Conservation (phyloP, 768 basidiomycete genomes). For the Boletus vermiculosoides region DNA sequence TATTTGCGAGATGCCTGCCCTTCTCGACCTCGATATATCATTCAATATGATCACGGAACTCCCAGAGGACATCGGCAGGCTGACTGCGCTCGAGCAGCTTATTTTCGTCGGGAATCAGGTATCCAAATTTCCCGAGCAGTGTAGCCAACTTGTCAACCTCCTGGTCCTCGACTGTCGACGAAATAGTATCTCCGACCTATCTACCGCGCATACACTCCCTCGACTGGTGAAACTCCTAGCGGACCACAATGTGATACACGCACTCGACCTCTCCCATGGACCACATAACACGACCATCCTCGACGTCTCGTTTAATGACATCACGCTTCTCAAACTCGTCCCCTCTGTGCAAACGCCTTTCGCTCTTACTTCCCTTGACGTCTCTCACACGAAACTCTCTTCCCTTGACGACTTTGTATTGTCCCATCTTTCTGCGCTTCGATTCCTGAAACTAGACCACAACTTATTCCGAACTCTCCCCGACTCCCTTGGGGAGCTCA, state of each 20-base stretch:
- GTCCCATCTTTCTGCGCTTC: slow-evolving; percentile 68
- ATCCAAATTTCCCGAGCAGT: slow-evolving; percentile 64
- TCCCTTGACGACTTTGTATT: slow-evolving; percentile 75
- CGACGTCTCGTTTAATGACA: slow-evolving; percentile 85
- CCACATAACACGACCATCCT: slow-evolving; percentile 56
- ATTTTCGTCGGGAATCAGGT: slow-evolving; percentile 87
- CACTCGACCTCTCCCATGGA: slow-evolving; percentile 76
- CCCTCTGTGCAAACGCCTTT: slow-evolving; percentile 48
- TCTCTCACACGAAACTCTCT: slow-evolving; percentile 87
- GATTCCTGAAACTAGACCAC: slow-evolving; percentile 73
- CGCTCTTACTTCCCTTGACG: slow-evolving; percentile 72
- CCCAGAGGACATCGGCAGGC: slow-evolving; percentile 73
- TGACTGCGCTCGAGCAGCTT: slow-evolving; percentile 67
- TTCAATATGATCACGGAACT: slow-evolving; percentile 87
- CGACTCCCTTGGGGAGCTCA: slow-evolving; percentile 75
- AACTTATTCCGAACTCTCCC: slow-evolving; percentile 86
- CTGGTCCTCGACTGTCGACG: slow-evolving; percentile 78
- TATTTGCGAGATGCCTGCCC: slow-evolving; percentile 67
- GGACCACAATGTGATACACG: slow-evolving; percentile 81
- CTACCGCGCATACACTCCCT: slow-evolving; percentile 65
- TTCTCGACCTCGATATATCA: slow-evolving; percentile 88
- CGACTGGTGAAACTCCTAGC: slow-evolving; percentile 65
- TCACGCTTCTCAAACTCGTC: slow-evolving; percentile 69
- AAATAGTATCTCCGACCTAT: slow-evolving; percentile 78
- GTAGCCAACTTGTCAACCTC: slow-evolving; percentile 54